Evolutionary conservation across 2,329 filamentous ascomycete genomes (phyloP), one percentile per base, ranked within the genome.

Genomic region (Epichloe sibirici): DNA sequence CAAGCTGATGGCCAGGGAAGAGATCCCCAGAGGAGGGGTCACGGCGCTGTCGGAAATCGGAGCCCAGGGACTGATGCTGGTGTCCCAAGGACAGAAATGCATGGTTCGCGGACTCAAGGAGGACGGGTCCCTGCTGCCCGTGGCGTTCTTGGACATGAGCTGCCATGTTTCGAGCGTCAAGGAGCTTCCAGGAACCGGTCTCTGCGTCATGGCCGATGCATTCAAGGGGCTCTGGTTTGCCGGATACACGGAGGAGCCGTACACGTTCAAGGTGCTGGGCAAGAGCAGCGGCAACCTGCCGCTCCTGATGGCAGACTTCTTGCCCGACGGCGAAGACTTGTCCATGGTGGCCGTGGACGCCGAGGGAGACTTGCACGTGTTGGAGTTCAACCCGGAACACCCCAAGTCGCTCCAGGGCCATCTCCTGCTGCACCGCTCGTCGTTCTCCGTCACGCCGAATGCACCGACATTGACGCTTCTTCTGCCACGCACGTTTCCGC

Each of bases 131-230:
- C 77, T 97, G 50, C 75, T 97, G 1, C 93, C 93, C 0, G 91
- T 98, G 3, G 93, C 93, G 0, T 98, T 98, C 64, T 86, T 98
- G 76, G 93, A 98, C 63, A 94, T 96, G 83, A 93, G 88, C 70
- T 94, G 88, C 68, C 93, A 95, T 62, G 88, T 95, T 12, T 88
- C 83, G 2, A 82, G 85, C n/a, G 79, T 89, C 51, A 93, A 90
- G 63, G 88, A 89, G 61, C 76, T 98, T 17, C 82, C 83, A 3
- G 82, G 85, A 1, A 94, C 89, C 0, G 90, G 91, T 0, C 76
- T 98, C 65, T 90, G 88, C 62, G 75, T 95, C 11, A 83, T 96
- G 71, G 87, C 88, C 0, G 93, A 98, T 70, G 88, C 86, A 0
- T 83, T 93, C 65, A 95, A 95, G 71, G 93, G 93, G 0, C 76